Evolutionary conservation across 768 basidiomycete genomes (phyloP).

Genomic region (Mycena pura): DNA sequence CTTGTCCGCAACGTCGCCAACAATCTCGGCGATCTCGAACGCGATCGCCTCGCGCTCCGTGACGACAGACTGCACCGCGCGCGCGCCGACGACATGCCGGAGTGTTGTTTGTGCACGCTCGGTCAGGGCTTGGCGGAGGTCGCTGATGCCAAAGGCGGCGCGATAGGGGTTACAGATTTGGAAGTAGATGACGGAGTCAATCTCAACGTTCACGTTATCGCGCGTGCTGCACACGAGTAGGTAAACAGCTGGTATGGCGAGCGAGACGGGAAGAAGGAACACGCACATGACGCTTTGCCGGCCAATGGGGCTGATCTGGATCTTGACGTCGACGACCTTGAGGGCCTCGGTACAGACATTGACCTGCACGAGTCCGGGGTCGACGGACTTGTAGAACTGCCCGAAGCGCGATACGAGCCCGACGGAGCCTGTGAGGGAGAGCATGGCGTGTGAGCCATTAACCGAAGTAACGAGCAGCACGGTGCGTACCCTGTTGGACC

Average conservation of each 20-base stretch:
- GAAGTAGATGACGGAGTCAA: constrained; percentile 95
- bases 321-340: constrained; percentile 91
- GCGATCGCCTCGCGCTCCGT: constrained; percentile 98
- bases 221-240: constrained; percentile 65
- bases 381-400: constrained; percentile 95
- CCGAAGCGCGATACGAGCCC: constrained; percentile 94
- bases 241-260: constrained; percentile 57
- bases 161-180: constrained; percentile 91
- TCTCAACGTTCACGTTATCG: constrained; percentile 95
- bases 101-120: constrained; percentile 94
- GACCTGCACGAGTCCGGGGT: constrained; percentile 90
- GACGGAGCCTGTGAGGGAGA: constrained; percentile 67
- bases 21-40: constrained; percentile 95
- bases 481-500: constrained; percentile 75
- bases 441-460: not conserved
- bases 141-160: constrained; percentile 91
- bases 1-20: constrained; percentile 90
- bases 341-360: constrained; percentile 95
- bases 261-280: not conserved
- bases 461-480: not conserved
- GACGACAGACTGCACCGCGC: constrained; percentile 92
- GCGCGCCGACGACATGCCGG: constrained; percentile 94
- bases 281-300: constrained; percentile 82
- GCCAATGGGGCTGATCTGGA: constrained; percentile 90
- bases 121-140: constrained; percentile 84